Conservation (phyloP, 2,329 filamentous ascomycete species). For the Fusarium tupiense region DNA sequence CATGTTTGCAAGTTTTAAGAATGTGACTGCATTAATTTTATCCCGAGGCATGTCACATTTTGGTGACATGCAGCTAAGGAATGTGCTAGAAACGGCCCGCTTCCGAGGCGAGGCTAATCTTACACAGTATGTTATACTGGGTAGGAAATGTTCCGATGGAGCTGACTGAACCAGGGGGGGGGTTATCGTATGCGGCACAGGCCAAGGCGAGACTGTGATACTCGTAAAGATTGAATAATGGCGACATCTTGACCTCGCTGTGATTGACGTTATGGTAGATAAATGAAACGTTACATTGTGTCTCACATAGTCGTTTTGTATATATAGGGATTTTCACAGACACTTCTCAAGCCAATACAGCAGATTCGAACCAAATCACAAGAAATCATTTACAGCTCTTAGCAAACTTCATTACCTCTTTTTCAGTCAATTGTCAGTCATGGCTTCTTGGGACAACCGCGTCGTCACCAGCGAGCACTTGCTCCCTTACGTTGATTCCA, state of each 20-base stretch:
- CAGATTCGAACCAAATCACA: background rate
- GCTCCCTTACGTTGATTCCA: constrained; percentile 14
- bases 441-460: constrained; percentile 14
- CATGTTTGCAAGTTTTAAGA: background rate
- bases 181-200: background rate
- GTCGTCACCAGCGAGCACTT: constrained; percentile 2
- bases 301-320: background rate
- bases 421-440: accelerated
- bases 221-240: background rate
- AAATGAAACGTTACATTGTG: background rate
- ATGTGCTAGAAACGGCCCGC: background rate
- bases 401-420: too few species aligned
- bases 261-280: background rate
- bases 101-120: background rate
- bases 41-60: background rate
- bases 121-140: background rate
- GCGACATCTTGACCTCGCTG: background rate
- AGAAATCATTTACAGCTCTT: background rate
- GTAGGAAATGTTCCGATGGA: background rate
- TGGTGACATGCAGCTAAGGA: background rate
- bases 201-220: background rate
- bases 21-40: background rate
- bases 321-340: background rate
- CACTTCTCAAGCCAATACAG: background rate
- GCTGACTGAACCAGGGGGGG: background rate